These are phyloP conservation scores for Oidiodendron maius DNA, from an alignment of 495 filamentous ascomycete genomes.

Conservation along the genomic window DNA sequence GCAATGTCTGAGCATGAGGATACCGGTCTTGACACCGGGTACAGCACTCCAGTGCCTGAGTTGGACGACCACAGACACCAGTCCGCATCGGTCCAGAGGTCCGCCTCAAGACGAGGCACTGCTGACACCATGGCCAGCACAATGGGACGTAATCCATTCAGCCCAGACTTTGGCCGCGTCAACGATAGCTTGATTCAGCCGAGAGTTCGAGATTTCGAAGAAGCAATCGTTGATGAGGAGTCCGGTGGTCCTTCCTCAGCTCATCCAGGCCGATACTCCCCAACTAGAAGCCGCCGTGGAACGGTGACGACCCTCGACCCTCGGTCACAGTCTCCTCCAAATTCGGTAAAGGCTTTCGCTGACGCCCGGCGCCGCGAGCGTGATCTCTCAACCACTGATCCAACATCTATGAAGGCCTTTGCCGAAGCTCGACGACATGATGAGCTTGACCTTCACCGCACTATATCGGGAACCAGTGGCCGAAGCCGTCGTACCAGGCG, in stretches of 20 bases:
- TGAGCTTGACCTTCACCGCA: constrained; percentile 61
- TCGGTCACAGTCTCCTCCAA: constrained; percentile 79
- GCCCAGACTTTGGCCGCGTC: constrained; percentile 13
- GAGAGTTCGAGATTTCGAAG: constrained; percentile 66
- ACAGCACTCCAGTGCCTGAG: constrained; percentile 78
- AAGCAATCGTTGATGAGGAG: constrained; percentile 81
- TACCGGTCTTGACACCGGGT: constrained; percentile 37
- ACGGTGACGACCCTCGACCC: constrained; percentile 43
- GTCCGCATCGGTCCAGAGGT: constrained; percentile 55
- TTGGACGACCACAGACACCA: constrained; percentile 92
- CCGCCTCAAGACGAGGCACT: constrained; percentile 46
- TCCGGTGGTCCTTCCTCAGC: constrained; percentile 34
- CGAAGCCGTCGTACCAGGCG: constrained; percentile 35
- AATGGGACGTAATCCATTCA: constrained; percentile 22
- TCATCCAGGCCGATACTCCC: constrained; percentile 6
- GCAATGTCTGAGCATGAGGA: constrained; percentile 56
- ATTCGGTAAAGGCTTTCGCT: constrained; percentile 96
- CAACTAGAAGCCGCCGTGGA: constrained; percentile 35
- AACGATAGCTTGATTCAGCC: constrained; percentile 33
- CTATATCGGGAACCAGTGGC: constrained; percentile 63
- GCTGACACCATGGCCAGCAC: constrained; percentile 45
- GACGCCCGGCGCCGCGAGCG: constrained; percentile 58
- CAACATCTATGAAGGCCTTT: constrained; percentile 25
- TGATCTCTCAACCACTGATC: constrained; percentile 45
- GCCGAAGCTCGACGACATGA: constrained; percentile 49